Base-by-base conservation (phyloP, 1,139 yeast species). In the Taphrina confusa region DNA sequence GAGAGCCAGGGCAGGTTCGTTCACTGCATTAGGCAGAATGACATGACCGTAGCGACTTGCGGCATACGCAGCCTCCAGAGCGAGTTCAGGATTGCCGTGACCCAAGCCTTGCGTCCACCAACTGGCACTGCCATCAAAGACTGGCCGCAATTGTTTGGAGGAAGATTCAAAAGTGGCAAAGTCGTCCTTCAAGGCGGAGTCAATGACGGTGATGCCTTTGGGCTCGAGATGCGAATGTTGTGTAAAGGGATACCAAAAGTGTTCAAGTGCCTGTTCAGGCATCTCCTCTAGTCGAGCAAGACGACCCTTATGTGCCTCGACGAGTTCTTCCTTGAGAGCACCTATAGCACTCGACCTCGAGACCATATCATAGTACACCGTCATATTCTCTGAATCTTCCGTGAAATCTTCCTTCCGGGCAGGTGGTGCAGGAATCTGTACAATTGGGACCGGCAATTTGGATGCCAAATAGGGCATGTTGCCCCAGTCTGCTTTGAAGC, bases 61-160 rank as follows among this genome's bases (percentile, higher is more conserved):
- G 28, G 71, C 71, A 45, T 68, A 63, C 1, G 70, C 69, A 8
- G 71, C 70, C 9, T 69, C 61, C 9, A 67, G 63, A 5, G 71
- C 65, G 23, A 69, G 62, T 8, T 65, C 62, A 1, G 66, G 63
- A 45, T 69, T 68, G 11, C 70, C 70, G 54, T 68, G 71, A 9
- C 71, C 71, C 6, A 69, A 63, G 1, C 71, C 70, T 46, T 69
- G 71, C 11, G 71, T 69, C 72, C 72, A 69, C 72, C 72, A 69
- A 2, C 70, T 68, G 8, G 70, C 71, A n/a, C 70, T 67, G 6
- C 69, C 71, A 47, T 69, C 72, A 57, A 69, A 66, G 2, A 67
- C 62, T 1, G 68, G 65, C 8, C 51, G 45, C 34, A 68, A 46
- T 25, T 25, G 33, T n/a, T 42, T 33, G 2, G n/a, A 11, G 56